A percentile compares a stretch with the other conserved stretches of the same genome.
These are phyloP conservation scores for Sphaceloma murrayae DNA, from an alignment of 2,329 filamentous ascomycete species.

Conservation along the genomic window DNA sequence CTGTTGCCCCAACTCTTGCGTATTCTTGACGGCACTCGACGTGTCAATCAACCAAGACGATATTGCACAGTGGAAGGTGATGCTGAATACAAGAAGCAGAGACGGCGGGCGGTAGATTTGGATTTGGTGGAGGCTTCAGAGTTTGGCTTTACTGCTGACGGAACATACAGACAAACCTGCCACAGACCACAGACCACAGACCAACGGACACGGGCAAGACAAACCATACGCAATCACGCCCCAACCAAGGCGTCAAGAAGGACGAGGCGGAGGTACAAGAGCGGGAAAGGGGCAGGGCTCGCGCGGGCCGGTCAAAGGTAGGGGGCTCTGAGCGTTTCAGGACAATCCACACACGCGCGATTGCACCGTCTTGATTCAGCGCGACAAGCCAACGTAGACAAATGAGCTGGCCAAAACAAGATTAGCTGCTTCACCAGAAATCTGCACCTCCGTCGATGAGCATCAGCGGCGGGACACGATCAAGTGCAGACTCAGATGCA, in stretches of 20 bases:
- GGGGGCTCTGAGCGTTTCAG: slow-evolving; percentile 13
- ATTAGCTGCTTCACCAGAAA: background rate
- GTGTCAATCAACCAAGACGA: background rate
- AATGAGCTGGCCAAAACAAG: background rate
- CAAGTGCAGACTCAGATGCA: slow-evolving; percentile 3
- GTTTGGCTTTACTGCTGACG: slow-evolving; percentile 6
- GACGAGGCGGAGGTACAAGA: background rate
- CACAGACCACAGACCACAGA: background rate
- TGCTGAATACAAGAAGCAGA: background rate
- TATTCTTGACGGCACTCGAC: background rate
- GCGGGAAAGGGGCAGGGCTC: slow-evolving; percentile 13
- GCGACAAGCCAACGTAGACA: slow-evolving; percentile 9
- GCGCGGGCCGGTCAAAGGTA: background rate
- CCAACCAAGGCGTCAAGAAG: slow-evolving; percentile 6
- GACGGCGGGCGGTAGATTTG: background rate
- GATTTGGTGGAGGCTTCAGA: slow-evolving; percentile 10
- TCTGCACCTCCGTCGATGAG: slow-evolving; percentile 15
- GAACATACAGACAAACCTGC: background rate
- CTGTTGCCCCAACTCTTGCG: background rate
- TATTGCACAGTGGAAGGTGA: too few relatives aligned
- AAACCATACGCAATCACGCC: slow-evolving; percentile 11
- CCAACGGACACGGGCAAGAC: slow-evolving; percentile 11
- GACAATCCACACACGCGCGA: slow-evolving; percentile 11
- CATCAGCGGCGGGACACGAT: slow-evolving; percentile 12
- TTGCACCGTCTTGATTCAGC: slow-evolving; percentile 7